Evolutionary conservation across 2,329 filamentous ascomycete genomes (phyloP).

Genomic region (Myriangium duriaei): DNA sequence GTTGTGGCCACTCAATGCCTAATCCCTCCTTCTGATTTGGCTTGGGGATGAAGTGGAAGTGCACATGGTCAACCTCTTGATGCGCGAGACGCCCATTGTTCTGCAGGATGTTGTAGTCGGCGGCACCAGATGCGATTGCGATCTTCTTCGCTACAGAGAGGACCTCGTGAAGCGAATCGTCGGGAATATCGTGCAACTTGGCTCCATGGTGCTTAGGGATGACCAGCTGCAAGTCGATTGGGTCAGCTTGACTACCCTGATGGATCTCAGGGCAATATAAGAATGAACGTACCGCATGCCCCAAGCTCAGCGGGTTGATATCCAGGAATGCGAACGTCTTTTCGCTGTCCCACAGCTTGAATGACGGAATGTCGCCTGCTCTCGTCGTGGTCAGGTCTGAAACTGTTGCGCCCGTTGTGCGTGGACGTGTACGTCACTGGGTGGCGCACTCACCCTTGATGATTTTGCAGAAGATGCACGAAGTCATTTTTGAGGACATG

Average conservation of each 20-base stretch:
- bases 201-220: slow-evolving; percentile 91
- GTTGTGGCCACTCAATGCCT: slow-evolving; percentile 65
- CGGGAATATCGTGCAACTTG: slow-evolving; percentile 85
- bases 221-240: slow-evolving; percentile 53
- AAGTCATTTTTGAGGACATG: slow-evolving; percentile 27
- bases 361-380: slow-evolving; percentile 81
- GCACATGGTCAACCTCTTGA: slow-evolving; percentile 85
- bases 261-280: neutral
- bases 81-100: slow-evolving; percentile 91
- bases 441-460: slow-evolving; percentile 57
- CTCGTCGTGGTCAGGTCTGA: slow-evolving; percentile 12
- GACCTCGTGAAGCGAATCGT: slow-evolving; percentile 72
- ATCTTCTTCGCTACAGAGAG: slow-evolving; percentile 82
- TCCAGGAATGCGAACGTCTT: slow-evolving; percentile 94
- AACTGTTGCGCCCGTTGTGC: neutral
- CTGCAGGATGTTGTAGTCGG: slow-evolving; percentile 86
- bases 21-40: slow-evolving; percentile 73
- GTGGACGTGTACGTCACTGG: slow-evolving; percentile 6
- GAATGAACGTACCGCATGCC: slow-evolving; percentile 61
- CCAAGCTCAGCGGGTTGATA: slow-evolving; percentile 77
- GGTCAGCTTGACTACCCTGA: slow-evolving; percentile 1
- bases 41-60: slow-evolving; percentile 98
- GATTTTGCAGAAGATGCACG: slow-evolving; percentile 97
- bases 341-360: slow-evolving; percentile 92
- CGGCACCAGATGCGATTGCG: slow-evolving; percentile 59